These are phyloP conservation scores for Vicia sativa DNA, from an alignment of 306 rosid genomes.

Conservation along the genomic window DNA sequence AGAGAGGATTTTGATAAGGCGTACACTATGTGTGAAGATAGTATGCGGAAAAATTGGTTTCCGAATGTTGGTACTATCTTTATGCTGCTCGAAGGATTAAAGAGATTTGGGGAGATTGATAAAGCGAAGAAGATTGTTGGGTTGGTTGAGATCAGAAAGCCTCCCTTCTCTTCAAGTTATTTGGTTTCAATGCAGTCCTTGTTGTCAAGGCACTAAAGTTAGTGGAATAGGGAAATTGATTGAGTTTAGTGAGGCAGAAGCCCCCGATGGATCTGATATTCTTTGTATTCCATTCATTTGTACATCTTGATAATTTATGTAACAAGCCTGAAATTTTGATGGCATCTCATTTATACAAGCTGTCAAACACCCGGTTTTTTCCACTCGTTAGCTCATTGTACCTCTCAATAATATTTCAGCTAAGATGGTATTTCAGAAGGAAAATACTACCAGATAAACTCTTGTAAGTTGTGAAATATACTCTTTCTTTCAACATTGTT, in stretches of 20 bases:
- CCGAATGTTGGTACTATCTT: conserved; percentile 61
- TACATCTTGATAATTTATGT: conserved; percentile 33
- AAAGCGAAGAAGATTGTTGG: conserved; percentile 49
- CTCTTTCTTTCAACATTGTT: conserved; percentile 11
- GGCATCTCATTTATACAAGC: conserved; percentile 24
- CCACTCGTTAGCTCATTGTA: conserved; percentile 29
- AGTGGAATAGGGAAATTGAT: conserved; percentile 30
- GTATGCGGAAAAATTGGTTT: conserved; percentile 71
- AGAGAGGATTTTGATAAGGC: conserved; percentile 58
- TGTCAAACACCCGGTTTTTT: background rate
- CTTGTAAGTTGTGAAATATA: conserved; percentile 28
- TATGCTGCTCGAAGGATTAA: conserved; percentile 61
- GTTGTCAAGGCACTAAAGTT: conserved; percentile 40
- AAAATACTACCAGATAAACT: conserved; percentile 25
- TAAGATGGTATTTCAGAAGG: conserved; percentile 32
- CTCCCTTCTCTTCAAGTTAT: conserved; percentile 51
- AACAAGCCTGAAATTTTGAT: conserved; percentile 27
- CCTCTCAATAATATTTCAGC: conserved; percentile 8
- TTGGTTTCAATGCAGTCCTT: conserved; percentile 47
- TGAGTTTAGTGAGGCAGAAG: conserved; percentile 24
- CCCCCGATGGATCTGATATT: conserved; percentile 34
- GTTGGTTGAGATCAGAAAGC: conserved; percentile 55
- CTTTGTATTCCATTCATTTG: conserved; percentile 46
- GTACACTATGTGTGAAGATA: conserved; percentile 58
- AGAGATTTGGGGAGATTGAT: conserved; percentile 49